A percentile compares a stretch with the other conserved stretches of the same genome.
Evolutionary conservation across 768 basidiomycete genomes (phyloP).

Genomic region (Heimioporus sp.): DNA sequence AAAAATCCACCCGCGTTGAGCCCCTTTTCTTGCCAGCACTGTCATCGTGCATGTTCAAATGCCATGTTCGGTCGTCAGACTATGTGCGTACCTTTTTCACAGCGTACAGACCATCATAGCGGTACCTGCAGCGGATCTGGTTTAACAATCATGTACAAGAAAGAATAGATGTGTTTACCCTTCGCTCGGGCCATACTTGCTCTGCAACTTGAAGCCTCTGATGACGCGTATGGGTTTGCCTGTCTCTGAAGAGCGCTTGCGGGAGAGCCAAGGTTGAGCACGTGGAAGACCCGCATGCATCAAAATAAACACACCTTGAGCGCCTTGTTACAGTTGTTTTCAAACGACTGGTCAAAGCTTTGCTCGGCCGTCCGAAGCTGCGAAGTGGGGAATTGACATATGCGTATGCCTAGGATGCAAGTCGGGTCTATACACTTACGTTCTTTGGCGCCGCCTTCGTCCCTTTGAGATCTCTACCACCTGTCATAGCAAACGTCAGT

Average conservation of each 20-base stretch:
- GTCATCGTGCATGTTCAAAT: background rate
- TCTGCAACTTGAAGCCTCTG: constrained; percentile 66
- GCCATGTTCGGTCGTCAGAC: background rate
- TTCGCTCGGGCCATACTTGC: constrained; percentile 74
- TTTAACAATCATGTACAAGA: background rate
- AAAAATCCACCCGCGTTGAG: constrained; percentile 64
- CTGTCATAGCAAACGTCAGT: constrained; percentile 31
- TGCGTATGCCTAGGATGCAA: background rate
- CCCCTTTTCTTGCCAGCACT: constrained; percentile 79
- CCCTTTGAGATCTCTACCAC: constrained; percentile 85
- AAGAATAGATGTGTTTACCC: constrained; percentile 44
- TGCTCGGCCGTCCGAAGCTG: constrained; percentile 89
- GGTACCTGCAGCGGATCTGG: constrained; percentile 50
- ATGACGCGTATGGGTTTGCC: constrained; percentile 84
- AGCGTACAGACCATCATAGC: constrained; percentile 86
- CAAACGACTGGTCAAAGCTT: constrained; percentile 79
- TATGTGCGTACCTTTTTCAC: constrained; percentile 59
- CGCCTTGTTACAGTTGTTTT: constrained; percentile 67
- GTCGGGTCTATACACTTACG: constrained; percentile 38
- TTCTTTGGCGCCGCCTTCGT: constrained; percentile 84
- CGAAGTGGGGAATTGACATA: background rate
- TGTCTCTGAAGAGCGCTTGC: constrained; percentile 72
- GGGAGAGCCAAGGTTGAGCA: background rate
- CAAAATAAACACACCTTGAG: constrained; percentile 45
- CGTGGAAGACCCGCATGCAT: background rate